These are phyloP conservation scores for Ambrosiella beaveri DNA, from an alignment of 2,329 filamentous ascomycete species.

Conservation along the genomic window DNA sequence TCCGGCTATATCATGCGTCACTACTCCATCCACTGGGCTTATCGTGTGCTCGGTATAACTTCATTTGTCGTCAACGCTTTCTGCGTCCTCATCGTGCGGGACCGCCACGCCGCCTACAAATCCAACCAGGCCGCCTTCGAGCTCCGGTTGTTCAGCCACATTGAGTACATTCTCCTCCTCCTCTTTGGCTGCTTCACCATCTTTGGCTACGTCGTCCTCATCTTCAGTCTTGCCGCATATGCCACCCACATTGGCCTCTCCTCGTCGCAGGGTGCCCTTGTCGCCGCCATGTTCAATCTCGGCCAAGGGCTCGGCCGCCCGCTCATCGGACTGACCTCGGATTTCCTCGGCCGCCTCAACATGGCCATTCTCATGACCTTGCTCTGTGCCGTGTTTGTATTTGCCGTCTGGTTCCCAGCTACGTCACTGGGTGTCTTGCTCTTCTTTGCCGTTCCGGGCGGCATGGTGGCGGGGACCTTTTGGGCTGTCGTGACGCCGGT, in stretches of 20 bases:
- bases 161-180: slow-evolving; percentile 47
- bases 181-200: slow-evolving; percentile 55
- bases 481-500: slow-evolving; percentile 55
- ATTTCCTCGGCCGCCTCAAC: slow-evolving; percentile 54
- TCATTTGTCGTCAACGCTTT: slow-evolving; percentile 45
- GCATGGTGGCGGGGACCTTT: slow-evolving; percentile 52
- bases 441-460: slow-evolving; percentile 55
- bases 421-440: slow-evolving; percentile 47
- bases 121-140: slow-evolving; percentile 52
- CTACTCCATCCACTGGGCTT: slow-evolving; percentile 49
- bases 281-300: slow-evolving; percentile 59
- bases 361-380: slow-evolving; percentile 50
- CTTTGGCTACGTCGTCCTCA: slow-evolving; percentile 57
- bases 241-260: slow-evolving; percentile 49
- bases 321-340: slow-evolving; percentile 54
- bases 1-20: slow-evolving; percentile 50
- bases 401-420: slow-evolving; percentile 58
- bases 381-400: slow-evolving; percentile 42
- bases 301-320: slow-evolving; percentile 51
- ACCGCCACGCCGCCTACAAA: slow-evolving; percentile 55
- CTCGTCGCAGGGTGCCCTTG: slow-evolving; percentile 48
- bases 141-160: slow-evolving; percentile 38
- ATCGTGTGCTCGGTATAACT: slow-evolving; percentile 46
- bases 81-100: slow-evolving; percentile 46
- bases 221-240: slow-evolving; percentile 62